These are phyloP conservation scores for Galium porrigens DNA, from an alignment of 305 asterid species.

Conservation along the genomic window DNA sequence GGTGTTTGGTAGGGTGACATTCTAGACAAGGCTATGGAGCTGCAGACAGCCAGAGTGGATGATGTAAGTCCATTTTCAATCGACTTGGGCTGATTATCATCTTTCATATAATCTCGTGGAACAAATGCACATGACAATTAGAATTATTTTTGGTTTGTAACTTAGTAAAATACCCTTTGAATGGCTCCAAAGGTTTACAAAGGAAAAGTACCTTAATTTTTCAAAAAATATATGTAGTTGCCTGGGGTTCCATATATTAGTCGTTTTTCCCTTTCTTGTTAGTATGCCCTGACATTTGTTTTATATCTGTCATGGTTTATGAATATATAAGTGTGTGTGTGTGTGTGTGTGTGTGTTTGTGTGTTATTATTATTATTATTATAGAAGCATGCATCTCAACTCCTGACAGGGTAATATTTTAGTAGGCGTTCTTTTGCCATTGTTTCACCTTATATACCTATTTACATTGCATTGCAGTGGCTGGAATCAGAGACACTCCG, in stretches of 20 bases:
- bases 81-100: background rate
- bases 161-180: background rate
- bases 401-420: background rate
- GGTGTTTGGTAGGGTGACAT: slow-evolving; percentile 65
- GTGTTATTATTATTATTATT: background rate
- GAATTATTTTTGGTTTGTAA: background rate
- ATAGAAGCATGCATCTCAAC: background rate
- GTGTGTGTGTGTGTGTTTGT: background rate
- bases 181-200: background rate
- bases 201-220: background rate
- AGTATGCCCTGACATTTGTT: background rate
- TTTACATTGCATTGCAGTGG: slow-evolving; percentile 53
- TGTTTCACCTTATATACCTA: slow-evolving; percentile 2
- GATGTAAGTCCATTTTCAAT: slow-evolving; percentile 49
- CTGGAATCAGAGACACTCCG: slow-evolving; percentile 77
- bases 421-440: background rate
- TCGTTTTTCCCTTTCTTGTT: background rate
- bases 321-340: too few relatives aligned
- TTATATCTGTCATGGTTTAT: too few relatives aligned
- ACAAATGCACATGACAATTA: background rate
- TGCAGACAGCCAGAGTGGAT: slow-evolving; percentile 76
- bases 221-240: background rate
- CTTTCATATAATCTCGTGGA: slow-evolving; percentile 3
- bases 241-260: background rate
- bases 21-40: slow-evolving; percentile 91